Evolutionary conservation across 306 rosid genomes (phyloP).

Genomic region (Corylus heterophylla): DNA sequence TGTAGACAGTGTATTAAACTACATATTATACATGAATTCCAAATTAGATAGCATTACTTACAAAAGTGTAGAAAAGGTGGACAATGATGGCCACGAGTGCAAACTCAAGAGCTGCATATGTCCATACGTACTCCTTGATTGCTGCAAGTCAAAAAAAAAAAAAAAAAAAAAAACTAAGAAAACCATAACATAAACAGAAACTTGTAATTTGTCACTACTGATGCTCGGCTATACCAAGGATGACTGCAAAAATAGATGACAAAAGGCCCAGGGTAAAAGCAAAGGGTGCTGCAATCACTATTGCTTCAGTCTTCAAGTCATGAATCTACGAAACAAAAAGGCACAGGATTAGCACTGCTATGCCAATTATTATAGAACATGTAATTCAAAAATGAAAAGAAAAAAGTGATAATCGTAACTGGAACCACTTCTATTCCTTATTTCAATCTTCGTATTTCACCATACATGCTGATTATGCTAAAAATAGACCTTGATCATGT

Average conservation of each 20-base stretch:
- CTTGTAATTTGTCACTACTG: background rate
- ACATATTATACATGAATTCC: background rate
- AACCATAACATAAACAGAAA: slow-evolving; percentile 7
- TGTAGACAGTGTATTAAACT: background rate
- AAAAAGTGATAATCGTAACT: background rate
- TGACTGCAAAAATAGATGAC: slow-evolving; percentile 74
- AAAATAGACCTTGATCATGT: background rate
- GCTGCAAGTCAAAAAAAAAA: slow-evolving; percentile 54
- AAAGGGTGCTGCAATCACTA: slow-evolving; percentile 80
- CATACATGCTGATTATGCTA: background rate
- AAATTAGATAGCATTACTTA: slow-evolving; percentile 35
- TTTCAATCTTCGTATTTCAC: background rate
- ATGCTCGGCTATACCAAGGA: slow-evolving; percentile 59
- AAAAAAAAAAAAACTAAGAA: slow-evolving; percentile 15
- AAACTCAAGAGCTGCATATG: slow-evolving; percentile 94
- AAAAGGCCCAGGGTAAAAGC: slow-evolving; percentile 81
- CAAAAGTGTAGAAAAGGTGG: slow-evolving; percentile 72
- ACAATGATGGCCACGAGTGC: slow-evolving; percentile 81
- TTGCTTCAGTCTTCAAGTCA: slow-evolving; percentile 81
- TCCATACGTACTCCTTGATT: slow-evolving; percentile 93
- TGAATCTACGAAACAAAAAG: slow-evolving; percentile 56
- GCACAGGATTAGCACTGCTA: slow-evolving; percentile 6
- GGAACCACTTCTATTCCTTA: background rate
- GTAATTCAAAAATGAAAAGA: background rate
- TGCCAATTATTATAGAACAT: slow-evolving; percentile 11